Conservation (phyloP, 2,329 filamentous ascomycete genomes). For the Chaetothyriales sp. region DNA sequence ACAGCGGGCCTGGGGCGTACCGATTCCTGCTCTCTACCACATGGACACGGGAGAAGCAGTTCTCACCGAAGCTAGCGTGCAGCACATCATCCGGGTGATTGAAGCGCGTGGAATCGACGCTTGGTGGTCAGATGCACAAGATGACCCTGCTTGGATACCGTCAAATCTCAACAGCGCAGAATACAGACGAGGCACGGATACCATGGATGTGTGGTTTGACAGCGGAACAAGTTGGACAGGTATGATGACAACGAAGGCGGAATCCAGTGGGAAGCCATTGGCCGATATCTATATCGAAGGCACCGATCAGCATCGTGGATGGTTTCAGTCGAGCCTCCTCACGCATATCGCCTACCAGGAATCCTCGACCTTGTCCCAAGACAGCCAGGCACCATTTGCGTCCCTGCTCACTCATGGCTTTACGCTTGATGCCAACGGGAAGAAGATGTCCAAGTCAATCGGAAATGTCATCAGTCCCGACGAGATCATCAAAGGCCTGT, state of each 20-base stretch:
- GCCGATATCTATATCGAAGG: conserved; percentile 91
- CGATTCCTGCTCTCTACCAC: conserved; percentile 81
- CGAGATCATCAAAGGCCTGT: conserved; percentile 71
- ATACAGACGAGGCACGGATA: conserved; percentile 62
- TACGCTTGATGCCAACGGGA: conserved; percentile 74
- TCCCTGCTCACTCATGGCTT: conserved; percentile 93
- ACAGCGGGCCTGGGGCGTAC: conserved; percentile 90
- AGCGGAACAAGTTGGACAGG: conserved; percentile 85
- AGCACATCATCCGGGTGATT: conserved; percentile 72
- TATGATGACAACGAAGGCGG: conserved; percentile 19
- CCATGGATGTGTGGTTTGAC: conserved; percentile 99
- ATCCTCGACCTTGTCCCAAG: conserved; percentile 18
- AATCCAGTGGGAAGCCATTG: conserved; percentile 19
- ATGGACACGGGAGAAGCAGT: conserved; percentile 54
- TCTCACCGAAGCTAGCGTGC: conserved; percentile 65
- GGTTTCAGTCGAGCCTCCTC: conserved; percentile 93
- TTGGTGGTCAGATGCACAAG: conserved; percentile 75
- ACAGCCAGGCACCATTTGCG: conserved; percentile 50
- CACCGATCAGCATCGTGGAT: conserved; percentile 89
- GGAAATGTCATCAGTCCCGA: conserved; percentile 89
- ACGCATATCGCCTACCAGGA: conserved; percentile 58
- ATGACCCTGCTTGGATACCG: conserved; percentile 68
- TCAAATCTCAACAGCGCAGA: conserved; percentile 41
- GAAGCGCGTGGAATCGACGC: conserved; percentile 68
- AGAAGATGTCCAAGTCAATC: conserved; percentile 93